phyloP scores from a whole-genome alignment of 768 basidiomycete genomes.

The Auricularia heimuer region DNA sequence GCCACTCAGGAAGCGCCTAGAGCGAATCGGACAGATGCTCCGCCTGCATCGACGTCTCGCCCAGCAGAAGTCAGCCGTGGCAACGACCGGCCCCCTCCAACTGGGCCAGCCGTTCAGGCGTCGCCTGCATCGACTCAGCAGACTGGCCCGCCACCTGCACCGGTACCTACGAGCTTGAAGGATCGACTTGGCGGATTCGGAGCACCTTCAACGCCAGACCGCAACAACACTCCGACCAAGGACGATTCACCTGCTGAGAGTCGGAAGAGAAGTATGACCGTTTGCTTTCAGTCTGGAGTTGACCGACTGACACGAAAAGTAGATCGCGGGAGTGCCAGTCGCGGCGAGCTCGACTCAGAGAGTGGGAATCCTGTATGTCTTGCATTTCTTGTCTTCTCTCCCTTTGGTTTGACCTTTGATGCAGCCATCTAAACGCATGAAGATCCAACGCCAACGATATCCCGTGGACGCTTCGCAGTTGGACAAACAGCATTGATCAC shows the following conservation, averaged over 20 bases:
- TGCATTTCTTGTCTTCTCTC: background rate
- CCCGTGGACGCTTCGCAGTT: background rate
- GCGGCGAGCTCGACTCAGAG: background rate
- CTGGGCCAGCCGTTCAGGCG: background rate
- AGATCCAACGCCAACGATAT: slow-evolving; percentile 25
- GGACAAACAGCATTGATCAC: background rate
- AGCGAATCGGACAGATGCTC: slow-evolving; percentile 17
- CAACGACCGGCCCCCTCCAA: background rate
- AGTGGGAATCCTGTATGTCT: background rate
- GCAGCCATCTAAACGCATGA: slow-evolving; percentile 37
- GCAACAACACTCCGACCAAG: slow-evolving; percentile 23
- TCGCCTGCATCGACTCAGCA: background rate
- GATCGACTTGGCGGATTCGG: slow-evolving; percentile 60
- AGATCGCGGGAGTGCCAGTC: background rate
- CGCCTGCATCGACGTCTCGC: slow-evolving; percentile 59
- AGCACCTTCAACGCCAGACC: slow-evolving; percentile 9
- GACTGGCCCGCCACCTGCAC: slow-evolving; percentile 1
- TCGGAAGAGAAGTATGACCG: slow-evolving; percentile 60
- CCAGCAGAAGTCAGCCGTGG: slow-evolving; percentile 27
- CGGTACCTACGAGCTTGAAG: slow-evolving; percentile 30
- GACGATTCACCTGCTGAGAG: slow-evolving; percentile 57
- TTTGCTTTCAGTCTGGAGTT: slow-evolving; percentile 22
- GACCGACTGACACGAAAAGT: background rate
- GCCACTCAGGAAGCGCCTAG: background rate
- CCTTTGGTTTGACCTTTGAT: background rate